Evolutionary conservation across 108 stramenopile genomes (phyloP).

Genomic region (Cyclotella atomus): DNA sequence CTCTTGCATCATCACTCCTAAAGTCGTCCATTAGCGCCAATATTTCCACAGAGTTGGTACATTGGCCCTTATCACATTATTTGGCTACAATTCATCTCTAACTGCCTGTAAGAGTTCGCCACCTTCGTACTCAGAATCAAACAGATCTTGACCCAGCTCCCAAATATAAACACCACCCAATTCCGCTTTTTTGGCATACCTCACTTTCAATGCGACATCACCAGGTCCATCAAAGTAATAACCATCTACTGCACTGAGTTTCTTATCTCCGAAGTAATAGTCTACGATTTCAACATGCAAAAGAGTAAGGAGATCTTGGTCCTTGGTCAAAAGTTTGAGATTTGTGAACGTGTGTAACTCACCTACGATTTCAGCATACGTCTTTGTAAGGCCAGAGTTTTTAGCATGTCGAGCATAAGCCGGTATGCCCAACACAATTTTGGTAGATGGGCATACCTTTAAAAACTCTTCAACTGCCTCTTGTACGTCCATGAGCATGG

Average conservation of each 20-base stretch:
- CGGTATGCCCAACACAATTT: slow-evolving; percentile 76
- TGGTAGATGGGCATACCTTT: slow-evolving; percentile 39
- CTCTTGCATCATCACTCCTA: background rate
- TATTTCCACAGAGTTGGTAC: background rate
- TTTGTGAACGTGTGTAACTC: too few species aligned
- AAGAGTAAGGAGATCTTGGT: slow-evolving; percentile 55
- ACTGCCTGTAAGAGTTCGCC: slow-evolving; percentile 48
- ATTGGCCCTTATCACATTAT: too few species aligned
- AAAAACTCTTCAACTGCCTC: slow-evolving; percentile 24
- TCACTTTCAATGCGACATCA: slow-evolving; percentile 54
- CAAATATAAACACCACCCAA: slow-evolving; percentile 75
- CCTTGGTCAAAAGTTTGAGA: too few species aligned
- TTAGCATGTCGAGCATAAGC: slow-evolving; percentile 63
- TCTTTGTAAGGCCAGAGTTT: slow-evolving; percentile 55
- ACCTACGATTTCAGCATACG: slow-evolving; percentile 69
- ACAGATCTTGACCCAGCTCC: slow-evolving; percentile 82
- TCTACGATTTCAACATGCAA: slow-evolving; percentile 73
- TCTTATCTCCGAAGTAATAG: slow-evolving; percentile 24
- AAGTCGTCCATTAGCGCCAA: background rate
- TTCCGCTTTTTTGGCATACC: slow-evolving; percentile 36
- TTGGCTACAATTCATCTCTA: slow-evolving; percentile 17
- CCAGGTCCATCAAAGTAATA: slow-evolving; percentile 62
- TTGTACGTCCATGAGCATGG: slow-evolving; percentile 11
- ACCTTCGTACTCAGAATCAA: slow-evolving; percentile 32
- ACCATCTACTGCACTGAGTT: slow-evolving; percentile 30